Conservation (phyloP, 1,284 basidiomycete genomes). For the Sphaerobolus stellatus region DNA sequence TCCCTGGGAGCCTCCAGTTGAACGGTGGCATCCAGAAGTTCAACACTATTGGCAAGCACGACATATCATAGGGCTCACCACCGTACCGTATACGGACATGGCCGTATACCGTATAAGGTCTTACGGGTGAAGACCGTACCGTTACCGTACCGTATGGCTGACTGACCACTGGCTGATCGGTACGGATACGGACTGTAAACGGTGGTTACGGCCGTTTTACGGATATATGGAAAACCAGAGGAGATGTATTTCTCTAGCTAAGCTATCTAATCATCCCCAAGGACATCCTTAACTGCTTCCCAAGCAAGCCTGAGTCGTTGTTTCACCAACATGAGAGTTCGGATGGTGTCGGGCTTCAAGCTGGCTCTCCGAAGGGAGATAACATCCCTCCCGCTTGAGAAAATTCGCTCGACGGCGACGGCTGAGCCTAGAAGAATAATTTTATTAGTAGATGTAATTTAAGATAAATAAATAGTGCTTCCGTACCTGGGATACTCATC, state of each 20-base stretch:
- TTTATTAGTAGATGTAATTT: neutral
- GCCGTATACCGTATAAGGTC: no score
- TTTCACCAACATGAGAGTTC: neutral
- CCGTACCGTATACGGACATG: conserved; percentile 13
- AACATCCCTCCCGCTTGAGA: neutral
- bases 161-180: neutral
- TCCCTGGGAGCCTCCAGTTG: no score
- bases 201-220: neutral
- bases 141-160: neutral
- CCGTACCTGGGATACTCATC: neutral
- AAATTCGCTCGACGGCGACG: conserved; percentile 2
- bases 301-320: neutral
- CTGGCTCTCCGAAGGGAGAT: neutral
- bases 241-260: neutral
- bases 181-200: neutral
- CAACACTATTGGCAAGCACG: no score
- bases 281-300: no score
- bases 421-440: neutral
- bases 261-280: no score
- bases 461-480: neutral
- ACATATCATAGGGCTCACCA: conserved; percentile 13
- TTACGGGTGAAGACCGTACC: no score
- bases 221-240: neutral
- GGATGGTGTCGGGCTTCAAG: neutral
- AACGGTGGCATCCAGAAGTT: no score